phyloP scores from a whole-genome alignment of 2,329 filamentous ascomycete genomes.

The Helminthosporium solani region DNA sequence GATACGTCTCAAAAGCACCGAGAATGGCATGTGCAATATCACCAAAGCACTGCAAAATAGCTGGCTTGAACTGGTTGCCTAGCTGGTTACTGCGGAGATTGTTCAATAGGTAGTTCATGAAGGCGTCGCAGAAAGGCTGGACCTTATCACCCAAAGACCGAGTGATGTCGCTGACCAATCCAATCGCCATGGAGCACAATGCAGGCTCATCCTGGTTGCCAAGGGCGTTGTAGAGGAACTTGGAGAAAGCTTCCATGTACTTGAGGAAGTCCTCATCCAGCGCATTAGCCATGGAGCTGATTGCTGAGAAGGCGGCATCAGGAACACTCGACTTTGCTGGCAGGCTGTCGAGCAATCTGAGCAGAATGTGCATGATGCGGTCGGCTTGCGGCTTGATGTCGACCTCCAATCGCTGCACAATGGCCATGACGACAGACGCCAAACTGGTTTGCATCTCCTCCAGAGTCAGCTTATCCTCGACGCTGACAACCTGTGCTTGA shows the following conservation, averaged over 20 bases:
- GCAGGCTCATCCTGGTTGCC: conserved; percentile 93
- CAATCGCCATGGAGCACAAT: conserved; percentile 95
- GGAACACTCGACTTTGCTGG: conserved; percentile 89
- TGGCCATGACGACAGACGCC: conserved; percentile 83
- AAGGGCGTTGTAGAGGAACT: conserved; percentile 90
- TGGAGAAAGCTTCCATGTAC: conserved; percentile 95
- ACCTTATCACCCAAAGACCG: conserved; percentile 86
- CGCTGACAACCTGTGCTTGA: conserved; percentile 90
- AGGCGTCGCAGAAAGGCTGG: conserved; percentile 92
- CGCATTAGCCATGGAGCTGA: conserved; percentile 87
- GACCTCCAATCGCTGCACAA: conserved; percentile 85
- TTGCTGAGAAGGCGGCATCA: conserved; percentile 87
- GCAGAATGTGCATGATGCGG: conserved; percentile 85
- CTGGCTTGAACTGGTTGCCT: conserved; percentile 95
- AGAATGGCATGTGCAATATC: conserved; percentile 95
- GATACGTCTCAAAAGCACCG: conserved; percentile 87
- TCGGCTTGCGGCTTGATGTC: conserved; percentile 90
- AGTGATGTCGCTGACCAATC: conserved; percentile 93
- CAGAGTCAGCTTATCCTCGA: conserved; percentile 92
- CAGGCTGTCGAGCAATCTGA: conserved; percentile 76
- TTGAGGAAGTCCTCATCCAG: conserved; percentile 91
- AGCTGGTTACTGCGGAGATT: conserved; percentile 86
- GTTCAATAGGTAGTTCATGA: conserved; percentile 97
- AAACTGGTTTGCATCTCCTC: conserved; percentile 98
- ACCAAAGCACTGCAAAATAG: conserved; percentile 95